Conservation (phyloP, 306 rosid genomes). For the Pyrus betulifolia region DNA sequence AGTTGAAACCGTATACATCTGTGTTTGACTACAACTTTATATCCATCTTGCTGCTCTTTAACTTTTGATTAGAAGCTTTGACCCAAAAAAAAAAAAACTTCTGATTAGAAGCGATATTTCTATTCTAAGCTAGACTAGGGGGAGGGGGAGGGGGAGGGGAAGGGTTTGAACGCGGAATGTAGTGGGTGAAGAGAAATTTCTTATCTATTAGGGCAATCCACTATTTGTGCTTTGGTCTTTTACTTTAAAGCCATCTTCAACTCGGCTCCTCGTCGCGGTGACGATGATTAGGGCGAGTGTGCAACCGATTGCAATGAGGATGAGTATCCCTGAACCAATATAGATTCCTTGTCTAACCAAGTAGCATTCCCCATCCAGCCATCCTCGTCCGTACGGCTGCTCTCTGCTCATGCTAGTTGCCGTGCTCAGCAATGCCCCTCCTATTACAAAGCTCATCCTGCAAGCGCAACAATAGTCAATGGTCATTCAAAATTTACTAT, state of each 20-base stretch:
- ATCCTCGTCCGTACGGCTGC: conserved; percentile 67
- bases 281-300: conserved; percentile 38
- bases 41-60: not conserved
- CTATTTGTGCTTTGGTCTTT: not conserved
- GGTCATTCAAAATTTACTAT: not conserved
- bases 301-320: conserved; percentile 37
- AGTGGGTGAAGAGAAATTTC: no score
- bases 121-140: no score
- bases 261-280: conserved; percentile 18
- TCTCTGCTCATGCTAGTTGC: conserved; percentile 70
- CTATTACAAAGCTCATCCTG: conserved; percentile 76
- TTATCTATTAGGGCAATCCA: no score
- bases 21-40: not conserved
- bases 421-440: conserved; percentile 33
- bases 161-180: no score
- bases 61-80: no score
- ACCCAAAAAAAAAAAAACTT: no score
- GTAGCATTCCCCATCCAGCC: conserved; percentile 88
- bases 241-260: not conserved
- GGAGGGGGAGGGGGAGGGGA: no score
- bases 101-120: no score
- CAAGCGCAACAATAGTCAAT: not conserved
- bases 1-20: no score
- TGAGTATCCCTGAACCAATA: conserved; percentile 45
- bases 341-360: conserved; percentile 50